Evolutionary conservation across 208 protist species (phyloP).

Genomic region (Crithidia brevicula): DNA sequence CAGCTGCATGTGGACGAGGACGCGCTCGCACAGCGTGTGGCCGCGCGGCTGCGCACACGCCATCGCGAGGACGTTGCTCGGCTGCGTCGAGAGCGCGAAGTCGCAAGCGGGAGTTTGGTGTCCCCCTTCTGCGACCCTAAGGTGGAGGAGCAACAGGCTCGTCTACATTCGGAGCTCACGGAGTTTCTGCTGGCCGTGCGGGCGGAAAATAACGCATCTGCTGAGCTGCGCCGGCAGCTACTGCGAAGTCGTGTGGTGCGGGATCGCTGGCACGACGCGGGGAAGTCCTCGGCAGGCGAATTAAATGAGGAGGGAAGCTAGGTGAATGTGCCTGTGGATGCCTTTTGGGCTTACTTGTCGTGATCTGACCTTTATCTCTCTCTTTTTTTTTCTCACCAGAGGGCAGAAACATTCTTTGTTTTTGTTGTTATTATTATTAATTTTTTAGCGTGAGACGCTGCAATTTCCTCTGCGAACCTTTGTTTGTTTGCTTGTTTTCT

Average conservation of each 20-base stretch:
- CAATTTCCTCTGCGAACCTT: too few species aligned
- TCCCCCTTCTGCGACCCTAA: slow-evolving; percentile 47
- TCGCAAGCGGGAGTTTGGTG: neutral
- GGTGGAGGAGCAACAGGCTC: slow-evolving; percentile 49
- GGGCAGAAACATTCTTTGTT: neutral
- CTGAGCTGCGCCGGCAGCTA: slow-evolving; percentile 43
- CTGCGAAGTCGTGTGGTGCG: slow-evolving; percentile 33
- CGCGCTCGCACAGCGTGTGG: slow-evolving; percentile 29
- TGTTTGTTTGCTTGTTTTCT: slow-evolving; percentile 7
- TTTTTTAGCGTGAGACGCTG: too few species aligned
- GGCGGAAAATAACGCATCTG: slow-evolving; percentile 32
- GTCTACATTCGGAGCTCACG: slow-evolving; percentile 62
- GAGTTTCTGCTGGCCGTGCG: slow-evolving; percentile 52
- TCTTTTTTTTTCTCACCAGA: neutral
- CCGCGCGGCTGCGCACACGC: slow-evolving; percentile 30
- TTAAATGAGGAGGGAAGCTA: neutral
- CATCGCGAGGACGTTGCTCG: neutral
- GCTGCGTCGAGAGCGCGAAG: neutral
- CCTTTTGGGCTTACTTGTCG: too few species aligned
- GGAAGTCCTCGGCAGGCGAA: neutral
- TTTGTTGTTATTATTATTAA: neutral
- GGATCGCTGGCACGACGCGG: neutral
- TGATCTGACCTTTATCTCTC: too few species aligned
- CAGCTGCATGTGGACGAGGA: slow-evolving; percentile 22
- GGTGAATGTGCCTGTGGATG: neutral